Evolutionary conservation across 2,329 filamentous ascomycete genomes (phyloP).

Genomic region (Phaeosphaeriaceae sp.): DNA sequence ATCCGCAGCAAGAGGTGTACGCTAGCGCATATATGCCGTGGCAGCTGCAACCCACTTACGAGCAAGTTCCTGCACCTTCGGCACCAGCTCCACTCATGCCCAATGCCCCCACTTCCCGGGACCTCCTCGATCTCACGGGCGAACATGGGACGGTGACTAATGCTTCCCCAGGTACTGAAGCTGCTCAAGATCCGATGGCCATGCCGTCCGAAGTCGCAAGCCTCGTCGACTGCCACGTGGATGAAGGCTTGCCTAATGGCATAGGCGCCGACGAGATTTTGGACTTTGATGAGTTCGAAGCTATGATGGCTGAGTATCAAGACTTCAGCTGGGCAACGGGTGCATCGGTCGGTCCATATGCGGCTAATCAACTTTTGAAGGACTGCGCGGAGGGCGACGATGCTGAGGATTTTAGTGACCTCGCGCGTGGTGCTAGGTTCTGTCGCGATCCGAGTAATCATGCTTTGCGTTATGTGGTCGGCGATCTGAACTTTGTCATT

Average conservation of each 20-base stretch:
- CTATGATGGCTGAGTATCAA: not conserved
- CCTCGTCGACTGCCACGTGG: not conserved
- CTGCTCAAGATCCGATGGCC: not conserved
- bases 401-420: constrained; percentile 6
- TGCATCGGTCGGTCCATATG: not conserved
- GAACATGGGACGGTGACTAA: not conserved
- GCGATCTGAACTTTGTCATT: constrained; percentile 7
- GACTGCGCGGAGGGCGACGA: constrained; percentile 14
- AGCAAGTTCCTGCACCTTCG: not conserved
- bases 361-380: constrained; percentile 7
- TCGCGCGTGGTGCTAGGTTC: constrained; percentile 16
- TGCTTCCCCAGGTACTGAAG: not conserved
- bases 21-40: not conserved
- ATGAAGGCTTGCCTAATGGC: not conserved
- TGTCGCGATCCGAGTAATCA: constrained; percentile 6
- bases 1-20: not conserved
- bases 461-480: constrained; percentile 4
- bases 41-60: not conserved
- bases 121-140: not conserved
- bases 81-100: not conserved
- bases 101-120: not conserved
- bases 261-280: not conserved
- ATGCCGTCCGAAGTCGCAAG: not conserved
- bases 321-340: not conserved
- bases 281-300: not conserved